A percentile compares a stretch with the other conserved stretches of the same genome.
Evolutionary conservation across 768 basidiomycete species (phyloP).

Genomic region (Trametes punicea): DNA sequence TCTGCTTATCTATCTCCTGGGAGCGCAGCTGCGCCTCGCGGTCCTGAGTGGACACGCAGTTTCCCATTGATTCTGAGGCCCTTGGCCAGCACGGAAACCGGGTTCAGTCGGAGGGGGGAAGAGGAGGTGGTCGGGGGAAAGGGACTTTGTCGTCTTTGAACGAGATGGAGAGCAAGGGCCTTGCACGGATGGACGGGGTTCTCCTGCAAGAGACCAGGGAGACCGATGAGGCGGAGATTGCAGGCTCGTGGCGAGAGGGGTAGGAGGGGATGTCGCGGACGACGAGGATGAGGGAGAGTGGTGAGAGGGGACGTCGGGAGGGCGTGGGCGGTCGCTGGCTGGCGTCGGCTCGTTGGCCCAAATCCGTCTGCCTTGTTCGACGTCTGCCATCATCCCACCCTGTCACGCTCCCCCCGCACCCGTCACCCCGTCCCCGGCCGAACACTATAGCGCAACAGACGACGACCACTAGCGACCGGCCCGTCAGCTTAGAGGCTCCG

Average conservation of each 20-base stretch:
- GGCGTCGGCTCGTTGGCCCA: conserved; percentile 14
- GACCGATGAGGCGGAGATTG: not conserved
- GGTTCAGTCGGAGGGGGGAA: not conserved
- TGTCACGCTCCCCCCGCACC: not conserved
- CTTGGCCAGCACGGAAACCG: conserved; percentile 2
- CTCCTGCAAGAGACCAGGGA: not conserved
- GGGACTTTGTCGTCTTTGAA: conserved; percentile 9
- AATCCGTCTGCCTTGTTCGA: conserved; percentile 16
- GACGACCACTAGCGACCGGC: too few species aligned
- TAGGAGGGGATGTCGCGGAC: not conserved
- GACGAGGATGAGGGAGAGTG: not conserved
- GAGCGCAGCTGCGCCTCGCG: conserved; percentile 58
- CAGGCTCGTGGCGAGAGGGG: not conserved
- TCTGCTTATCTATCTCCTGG: conserved; percentile 74
- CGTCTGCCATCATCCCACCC: not conserved
- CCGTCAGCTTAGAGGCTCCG: too few species aligned
- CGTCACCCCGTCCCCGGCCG: not conserved
- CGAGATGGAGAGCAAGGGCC: not conserved
- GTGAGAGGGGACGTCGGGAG: conserved; percentile 7
- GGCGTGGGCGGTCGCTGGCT: conserved; percentile 14
- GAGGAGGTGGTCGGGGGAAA: conserved; percentile 7
- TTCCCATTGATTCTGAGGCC: conserved; percentile 49
- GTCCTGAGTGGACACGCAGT: conserved; percentile 60
- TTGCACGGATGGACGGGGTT: not conserved
- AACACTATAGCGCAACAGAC: too few species aligned